Evolutionary conservation across 176 grass and related monocot genomes (phyloP).

Genomic region (Musa itinerans): DNA sequence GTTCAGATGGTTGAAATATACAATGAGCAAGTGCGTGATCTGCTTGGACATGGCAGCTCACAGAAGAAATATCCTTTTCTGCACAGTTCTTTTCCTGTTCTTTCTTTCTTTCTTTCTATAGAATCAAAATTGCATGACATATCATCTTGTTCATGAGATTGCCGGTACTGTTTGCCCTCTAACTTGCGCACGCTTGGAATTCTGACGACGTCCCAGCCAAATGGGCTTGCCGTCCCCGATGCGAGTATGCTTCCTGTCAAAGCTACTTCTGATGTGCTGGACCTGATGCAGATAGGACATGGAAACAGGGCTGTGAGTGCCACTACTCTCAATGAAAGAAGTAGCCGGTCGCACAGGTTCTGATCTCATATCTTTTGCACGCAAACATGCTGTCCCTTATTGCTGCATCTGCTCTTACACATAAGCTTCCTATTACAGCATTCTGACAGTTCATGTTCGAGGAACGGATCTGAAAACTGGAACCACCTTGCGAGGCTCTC

Average conservation of each 20-base stretch:
- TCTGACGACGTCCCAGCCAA: conserved; percentile 84
- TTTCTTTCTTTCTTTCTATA: too few species aligned
- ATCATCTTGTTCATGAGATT: too few species aligned
- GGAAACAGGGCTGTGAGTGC: conserved; percentile 84
- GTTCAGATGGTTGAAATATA: conserved; percentile 99
- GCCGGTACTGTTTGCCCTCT: conserved; percentile 21
- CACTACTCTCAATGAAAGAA: conserved; percentile 95
- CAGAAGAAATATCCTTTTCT: conserved; percentile 96
- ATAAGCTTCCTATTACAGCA: not conserved
- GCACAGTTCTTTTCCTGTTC: too few species aligned
- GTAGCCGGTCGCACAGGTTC: conserved; percentile 94
- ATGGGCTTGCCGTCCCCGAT: conserved; percentile 89
- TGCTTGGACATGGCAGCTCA: conserved; percentile 68
- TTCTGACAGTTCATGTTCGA: conserved; percentile 21
- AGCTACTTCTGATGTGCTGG: conserved; percentile 77
- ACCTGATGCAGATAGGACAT: conserved; percentile 84
- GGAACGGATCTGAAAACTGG: conserved; percentile 9
- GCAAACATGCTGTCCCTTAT: not conserved
- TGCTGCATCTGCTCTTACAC: not conserved
- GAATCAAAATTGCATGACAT: too few species aligned
- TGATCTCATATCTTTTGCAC: not conserved
- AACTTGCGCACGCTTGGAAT: conserved; percentile 70
- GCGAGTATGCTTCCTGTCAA: conserved; percentile 75
- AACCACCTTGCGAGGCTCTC: conserved; percentile 3
- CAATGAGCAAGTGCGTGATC: conserved; percentile 97